phyloP scores from a whole-genome alignment of 75 land plant genomes.

The Gnetum montanum region DNA sequence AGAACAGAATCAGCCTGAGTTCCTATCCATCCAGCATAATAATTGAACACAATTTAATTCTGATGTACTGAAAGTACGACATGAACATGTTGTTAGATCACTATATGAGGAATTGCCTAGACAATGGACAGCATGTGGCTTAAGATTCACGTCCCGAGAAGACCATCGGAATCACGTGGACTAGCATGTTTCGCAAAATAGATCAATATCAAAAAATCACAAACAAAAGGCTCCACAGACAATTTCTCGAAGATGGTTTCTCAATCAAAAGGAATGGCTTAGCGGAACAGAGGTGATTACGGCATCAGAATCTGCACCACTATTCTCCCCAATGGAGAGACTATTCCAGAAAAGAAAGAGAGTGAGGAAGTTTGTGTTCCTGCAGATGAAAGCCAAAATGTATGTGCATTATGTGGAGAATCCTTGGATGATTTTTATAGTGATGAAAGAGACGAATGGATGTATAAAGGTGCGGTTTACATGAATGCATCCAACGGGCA shows the following conservation, averaged over 20 bases:
- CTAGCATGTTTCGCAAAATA: constrained; percentile 93
- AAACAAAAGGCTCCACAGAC: constrained; percentile 63
- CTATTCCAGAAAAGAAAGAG: constrained; percentile 38
- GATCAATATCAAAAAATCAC: constrained; percentile 39
- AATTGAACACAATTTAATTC: constrained; percentile 66
- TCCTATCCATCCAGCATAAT: constrained; percentile 18
- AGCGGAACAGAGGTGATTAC: constrained; percentile 63
- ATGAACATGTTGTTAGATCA: constrained; percentile 64
- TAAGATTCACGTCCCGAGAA: constrained; percentile 74
- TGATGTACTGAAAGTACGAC: constrained; percentile 65
- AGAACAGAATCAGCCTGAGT: not conserved
- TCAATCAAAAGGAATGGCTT: constrained; percentile 77
- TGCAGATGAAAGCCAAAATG: constrained; percentile 85
- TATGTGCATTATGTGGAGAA: constrained; percentile 90
- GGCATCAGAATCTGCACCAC: constrained; percentile 59
- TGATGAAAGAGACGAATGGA: constrained; percentile 97
- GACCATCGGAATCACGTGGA: constrained; percentile 96
- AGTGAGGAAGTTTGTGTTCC: constrained; percentile 83
- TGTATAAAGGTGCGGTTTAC: constrained; percentile 97
- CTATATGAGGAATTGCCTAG: constrained; percentile 80
- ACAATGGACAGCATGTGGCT: constrained; percentile 92
- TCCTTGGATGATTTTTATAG: constrained; percentile 93
- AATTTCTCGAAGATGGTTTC: constrained; percentile 87
- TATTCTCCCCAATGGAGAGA: constrained; percentile 69
- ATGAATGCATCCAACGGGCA: constrained; percentile 61